phyloP scores from a whole-genome alignment of 2,329 filamentous ascomycete genomes.

The Colletotrichum phormii region DNA sequence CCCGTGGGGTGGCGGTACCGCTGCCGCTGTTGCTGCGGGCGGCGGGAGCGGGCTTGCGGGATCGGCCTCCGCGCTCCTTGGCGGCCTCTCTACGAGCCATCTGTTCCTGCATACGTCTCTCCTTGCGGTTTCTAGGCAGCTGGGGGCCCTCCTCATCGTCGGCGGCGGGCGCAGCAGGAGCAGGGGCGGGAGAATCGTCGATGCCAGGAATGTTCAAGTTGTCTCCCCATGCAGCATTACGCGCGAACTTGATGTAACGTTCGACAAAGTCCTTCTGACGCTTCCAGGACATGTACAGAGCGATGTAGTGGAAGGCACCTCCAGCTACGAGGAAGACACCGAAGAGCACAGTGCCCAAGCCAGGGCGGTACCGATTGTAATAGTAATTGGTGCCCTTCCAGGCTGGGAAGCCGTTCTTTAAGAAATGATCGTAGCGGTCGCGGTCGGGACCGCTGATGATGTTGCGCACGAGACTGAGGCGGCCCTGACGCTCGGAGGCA shows the following conservation, averaged over 20 bases:
- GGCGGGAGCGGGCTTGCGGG: conserved; percentile 48
- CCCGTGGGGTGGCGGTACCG: conserved; percentile 48
- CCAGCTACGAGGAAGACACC: conserved; percentile 87
- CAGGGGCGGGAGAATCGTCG: conserved; percentile 57
- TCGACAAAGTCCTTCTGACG: conserved; percentile 92
- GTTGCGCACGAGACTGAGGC: conserved; percentile 85
- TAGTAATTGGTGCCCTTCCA: conserved; percentile 99
- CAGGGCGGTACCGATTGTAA: conserved; percentile 93
- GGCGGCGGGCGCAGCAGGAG: conserved; percentile 56
- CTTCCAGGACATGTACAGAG: conserved; percentile 87
- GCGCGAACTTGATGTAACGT: conserved; percentile 89
- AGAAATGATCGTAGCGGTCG: conserved; percentile 94
- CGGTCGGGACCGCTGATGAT: conserved; percentile 85
- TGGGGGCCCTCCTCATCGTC: conserved; percentile 61
- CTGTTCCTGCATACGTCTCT: conserved; percentile 90
- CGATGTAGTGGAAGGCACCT: conserved; percentile 87
- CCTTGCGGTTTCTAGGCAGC: conserved; percentile 80
- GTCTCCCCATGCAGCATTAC: conserved; percentile 90
- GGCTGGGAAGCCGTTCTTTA: conserved; percentile 90
- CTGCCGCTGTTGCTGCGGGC: conserved; percentile 45
- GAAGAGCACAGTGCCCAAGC: conserved; percentile 83
- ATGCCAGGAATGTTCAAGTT: conserved; percentile 78
- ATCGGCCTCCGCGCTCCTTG: conserved; percentile 52
- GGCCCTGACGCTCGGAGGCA: conserved; percentile 85
- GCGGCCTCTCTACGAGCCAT: conserved; percentile 76